phyloP scores from a whole-genome alignment of 805 yeast species.

The Phaffomyces antillensis region DNA sequence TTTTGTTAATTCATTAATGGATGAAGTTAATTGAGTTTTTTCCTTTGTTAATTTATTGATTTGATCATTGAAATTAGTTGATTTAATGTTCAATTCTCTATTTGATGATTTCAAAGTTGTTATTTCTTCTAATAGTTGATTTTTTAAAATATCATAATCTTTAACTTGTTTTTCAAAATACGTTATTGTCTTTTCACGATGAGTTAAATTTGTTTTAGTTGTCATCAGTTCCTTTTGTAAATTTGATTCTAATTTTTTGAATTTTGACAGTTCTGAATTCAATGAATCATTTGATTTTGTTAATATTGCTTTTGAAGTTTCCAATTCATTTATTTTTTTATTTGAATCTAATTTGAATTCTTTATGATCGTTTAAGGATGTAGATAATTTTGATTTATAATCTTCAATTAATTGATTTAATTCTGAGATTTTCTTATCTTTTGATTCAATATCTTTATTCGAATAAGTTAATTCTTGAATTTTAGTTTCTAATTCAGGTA shows the following conservation, averaged over 20 bases:
- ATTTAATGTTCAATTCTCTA: constrained; percentile 22
- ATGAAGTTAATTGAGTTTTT: constrained; percentile 27
- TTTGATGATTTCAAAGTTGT: constrained; percentile 19
- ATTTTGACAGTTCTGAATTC: constrained; percentile 14
- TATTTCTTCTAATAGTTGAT: constrained; percentile 18
- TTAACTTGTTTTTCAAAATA: constrained; percentile 35
- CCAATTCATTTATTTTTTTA: not conserved
- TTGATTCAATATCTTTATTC: not conserved
- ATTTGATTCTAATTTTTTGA: constrained; percentile 17
- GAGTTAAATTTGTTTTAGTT: constrained; percentile 15
- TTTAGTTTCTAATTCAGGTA: constrained; percentile 4
- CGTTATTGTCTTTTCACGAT: constrained; percentile 31
- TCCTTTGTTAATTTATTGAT: constrained; percentile 29
- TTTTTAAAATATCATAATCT: constrained; percentile 26
- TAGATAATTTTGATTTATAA: not conserved
- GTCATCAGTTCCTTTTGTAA: constrained; percentile 18
- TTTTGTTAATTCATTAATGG: constrained; percentile 33
- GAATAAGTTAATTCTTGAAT: not conserved
- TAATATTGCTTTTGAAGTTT: constrained; percentile 5
- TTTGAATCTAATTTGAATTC: not conserved
- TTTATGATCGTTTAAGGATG: not conserved
- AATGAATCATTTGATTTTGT: constrained; percentile 19
- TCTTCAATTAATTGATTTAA: not conserved
- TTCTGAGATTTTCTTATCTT: not conserved
- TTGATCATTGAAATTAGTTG: constrained; percentile 27